Evolutionary conservation across 2,329 filamentous ascomycete genomes (phyloP), one percentile per base, ranked within the genome.

Genomic region (Cytospora chrysosperma): DNA sequence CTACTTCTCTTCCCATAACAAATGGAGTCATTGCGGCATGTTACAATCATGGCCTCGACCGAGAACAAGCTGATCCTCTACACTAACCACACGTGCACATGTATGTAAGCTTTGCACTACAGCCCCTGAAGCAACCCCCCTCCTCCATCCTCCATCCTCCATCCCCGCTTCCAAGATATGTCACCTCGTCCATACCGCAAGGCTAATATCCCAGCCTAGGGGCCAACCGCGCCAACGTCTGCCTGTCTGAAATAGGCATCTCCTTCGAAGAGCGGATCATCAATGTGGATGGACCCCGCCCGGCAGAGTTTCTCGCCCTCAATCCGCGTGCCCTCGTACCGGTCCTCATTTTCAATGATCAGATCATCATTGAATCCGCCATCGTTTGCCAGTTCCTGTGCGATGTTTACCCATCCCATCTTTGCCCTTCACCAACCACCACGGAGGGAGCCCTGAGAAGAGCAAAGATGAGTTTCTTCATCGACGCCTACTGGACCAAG

Each of bases 261-360:
- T 77, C 83, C 0, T 89, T 85, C 69, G 85, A 89, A 60, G 86
- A 90, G 67, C 85, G 89, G 63, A 82, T 85, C 61, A 89, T 93
- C 68, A 88, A 93, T 72, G 79, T 93, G 53, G 75, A 77, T 65
- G 82, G 76, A 17, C 90, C 90, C 0, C 84, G 90, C 6, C 85
- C 88, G 30, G 79, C 82, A 55, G 90, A 87, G 78, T 93, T 92
- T 71, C 82, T 93, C 7, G 78, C 87, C 50, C 77, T 93, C 70
- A 92, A 93, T 75, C 89, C 89, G 67, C 85, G 89, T 62, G 90
- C 90, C 21, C 84, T 91, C 5, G 89, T 93, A 9, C 90, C 90
- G 1, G 77, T 85, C 0, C 76, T 93, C 61, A 81, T 83, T n/a
- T 89, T 89, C 77, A 80, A 85, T 62, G 80, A 79, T 63, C 80